Percentiles rank a stretch among this genome's conserved stretches.
Evolutionary conservation across 2,329 filamentous ascomycete species (phyloP).

Genomic region (Lachnellula suecica): DNA sequence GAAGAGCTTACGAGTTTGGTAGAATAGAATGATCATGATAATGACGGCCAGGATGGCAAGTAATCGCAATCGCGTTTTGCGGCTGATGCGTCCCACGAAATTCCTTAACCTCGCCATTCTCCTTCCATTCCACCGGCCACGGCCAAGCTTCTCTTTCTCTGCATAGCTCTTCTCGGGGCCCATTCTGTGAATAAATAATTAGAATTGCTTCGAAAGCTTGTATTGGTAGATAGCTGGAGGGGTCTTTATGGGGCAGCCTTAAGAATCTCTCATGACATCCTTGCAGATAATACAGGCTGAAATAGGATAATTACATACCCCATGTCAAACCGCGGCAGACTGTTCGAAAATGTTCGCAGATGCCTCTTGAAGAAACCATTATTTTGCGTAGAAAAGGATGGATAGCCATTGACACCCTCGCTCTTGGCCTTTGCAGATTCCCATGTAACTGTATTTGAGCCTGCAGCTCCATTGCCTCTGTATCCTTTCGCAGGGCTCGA

Average conservation of each 20-base stretch:
- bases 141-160: conserved; percentile 76
- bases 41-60: conserved; percentile 60
- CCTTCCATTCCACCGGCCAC: conserved; percentile 55
- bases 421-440: conserved; percentile 78
- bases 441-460: conserved; percentile 69
- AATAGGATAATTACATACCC: conserved; percentile 16
- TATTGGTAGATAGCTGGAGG: no score
- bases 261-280: no score
- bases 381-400: conserved; percentile 77
- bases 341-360: conserved; percentile 77
- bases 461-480: conserved; percentile 42
- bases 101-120: conserved; percentile 47
- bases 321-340: conserved; percentile 70
- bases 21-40: conserved; percentile 63
- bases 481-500: conserved; percentile 59
- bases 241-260: no score
- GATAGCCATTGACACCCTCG: conserved; percentile 70
- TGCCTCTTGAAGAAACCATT: conserved; percentile 86
- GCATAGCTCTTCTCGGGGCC: conserved; percentile 48
- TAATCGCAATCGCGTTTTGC: conserved; percentile 64
- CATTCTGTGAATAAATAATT: background rate
- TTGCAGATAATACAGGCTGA: no score
- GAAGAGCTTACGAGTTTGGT: conserved; percentile 66
- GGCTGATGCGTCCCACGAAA: conserved; percentile 52
- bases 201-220: conserved; percentile 32